These are phyloP conservation scores for Daldinia childiae DNA, from an alignment of 495 filamentous ascomycete species.

Conservation along the genomic window DNA sequence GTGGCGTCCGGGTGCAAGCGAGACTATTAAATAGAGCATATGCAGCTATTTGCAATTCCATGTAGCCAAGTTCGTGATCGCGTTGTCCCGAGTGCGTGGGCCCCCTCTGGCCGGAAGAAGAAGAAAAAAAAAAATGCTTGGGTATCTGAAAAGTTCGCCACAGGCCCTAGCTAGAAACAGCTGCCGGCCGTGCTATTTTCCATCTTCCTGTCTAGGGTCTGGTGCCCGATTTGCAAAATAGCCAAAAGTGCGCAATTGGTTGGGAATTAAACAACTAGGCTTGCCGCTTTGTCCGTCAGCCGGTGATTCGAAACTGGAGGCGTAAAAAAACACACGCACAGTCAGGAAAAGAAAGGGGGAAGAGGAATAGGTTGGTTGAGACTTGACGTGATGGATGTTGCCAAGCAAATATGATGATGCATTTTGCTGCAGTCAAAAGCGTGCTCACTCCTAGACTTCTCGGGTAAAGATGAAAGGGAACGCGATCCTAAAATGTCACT, in stretches of 20 bases:
- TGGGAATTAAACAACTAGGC: slow-evolving; percentile 5
- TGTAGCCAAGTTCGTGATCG: slow-evolving; percentile 31
- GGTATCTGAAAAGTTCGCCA: slow-evolving; percentile 4
- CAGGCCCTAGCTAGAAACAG: not conserved
- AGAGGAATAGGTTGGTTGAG: not conserved
- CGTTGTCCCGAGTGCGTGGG: slow-evolving; percentile 32
- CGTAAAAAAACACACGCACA: not conserved
- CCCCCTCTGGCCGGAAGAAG: slow-evolving; percentile 20
- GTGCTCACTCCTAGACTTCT: not conserved
- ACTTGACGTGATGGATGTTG: not conserved
- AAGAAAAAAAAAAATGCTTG: not conserved
- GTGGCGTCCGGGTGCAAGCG: slow-evolving; percentile 6
- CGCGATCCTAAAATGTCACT: not conserved
- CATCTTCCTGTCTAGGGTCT: not conserved
- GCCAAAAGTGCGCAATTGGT: slow-evolving; percentile 10
- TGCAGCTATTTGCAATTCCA: slow-evolving; percentile 27
- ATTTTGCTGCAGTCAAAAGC: not conserved
- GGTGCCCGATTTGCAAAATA: slow-evolving; percentile 1
- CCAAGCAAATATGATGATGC: slow-evolving; percentile 13
- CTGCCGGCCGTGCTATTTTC: slow-evolving; percentile 8
- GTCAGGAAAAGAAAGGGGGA: not conserved
- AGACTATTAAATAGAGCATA: slow-evolving; percentile 12
- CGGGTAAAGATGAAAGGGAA: slow-evolving; percentile 23
- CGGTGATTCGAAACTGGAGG: not conserved
- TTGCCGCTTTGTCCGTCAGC: not conserved